Percentiles rank a stretch among this genome's conserved stretches.
Evolutionary conservation across 768 basidiomycete species (phyloP).

Genomic region (Pleurotus cornucopiae): DNA sequence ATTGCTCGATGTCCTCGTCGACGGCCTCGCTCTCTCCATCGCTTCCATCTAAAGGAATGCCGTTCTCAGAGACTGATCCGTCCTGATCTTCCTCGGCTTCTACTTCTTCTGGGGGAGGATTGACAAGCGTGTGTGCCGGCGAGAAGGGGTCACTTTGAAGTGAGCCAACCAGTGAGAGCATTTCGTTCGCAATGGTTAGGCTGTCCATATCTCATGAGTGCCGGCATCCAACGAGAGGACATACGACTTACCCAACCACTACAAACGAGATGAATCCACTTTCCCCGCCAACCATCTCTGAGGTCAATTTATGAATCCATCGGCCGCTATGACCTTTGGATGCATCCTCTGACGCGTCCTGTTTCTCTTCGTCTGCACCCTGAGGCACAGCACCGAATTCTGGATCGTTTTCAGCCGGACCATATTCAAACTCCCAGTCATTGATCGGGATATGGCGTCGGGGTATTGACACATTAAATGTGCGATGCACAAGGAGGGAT

Average conservation of each 20-base stretch:
- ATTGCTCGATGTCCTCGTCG: slow-evolving; percentile 20
- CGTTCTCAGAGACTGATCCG: slow-evolving; percentile 7
- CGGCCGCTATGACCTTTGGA: slow-evolving; percentile 52
- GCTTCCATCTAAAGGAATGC: slow-evolving; percentile 12
- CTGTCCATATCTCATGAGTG: slow-evolving; percentile 33
- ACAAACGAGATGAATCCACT: slow-evolving; percentile 75
- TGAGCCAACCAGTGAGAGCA: slow-evolving; percentile 86
- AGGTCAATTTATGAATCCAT: slow-evolving; percentile 77
- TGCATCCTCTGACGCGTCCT: slow-evolving; percentile 18
- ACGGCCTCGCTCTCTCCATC: slow-evolving; percentile 22
- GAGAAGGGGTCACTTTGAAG: slow-evolving; percentile 76
- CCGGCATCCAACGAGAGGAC: not conserved
- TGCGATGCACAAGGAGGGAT: slow-evolving; percentile 83
- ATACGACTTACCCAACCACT: slow-evolving; percentile 71
- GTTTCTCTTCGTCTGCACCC: slow-evolving; percentile 19
- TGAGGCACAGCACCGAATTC: slow-evolving; percentile 48
- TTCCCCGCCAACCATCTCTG: slow-evolving; percentile 61
- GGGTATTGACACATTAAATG: slow-evolving; percentile 95
- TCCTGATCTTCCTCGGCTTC: slow-evolving; percentile 15
- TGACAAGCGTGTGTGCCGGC: slow-evolving; percentile 42
- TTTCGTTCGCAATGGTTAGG: slow-evolving; percentile 86
- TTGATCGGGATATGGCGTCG: slow-evolving; percentile 83
- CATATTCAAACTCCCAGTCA: slow-evolving; percentile 84
- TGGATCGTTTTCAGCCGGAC: slow-evolving; percentile 75
- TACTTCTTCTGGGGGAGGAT: slow-evolving; percentile 6